Base-by-base conservation (phyloP, 2,329 filamentous ascomycete genomes). In the Paecilomyces fulvus region DNA sequence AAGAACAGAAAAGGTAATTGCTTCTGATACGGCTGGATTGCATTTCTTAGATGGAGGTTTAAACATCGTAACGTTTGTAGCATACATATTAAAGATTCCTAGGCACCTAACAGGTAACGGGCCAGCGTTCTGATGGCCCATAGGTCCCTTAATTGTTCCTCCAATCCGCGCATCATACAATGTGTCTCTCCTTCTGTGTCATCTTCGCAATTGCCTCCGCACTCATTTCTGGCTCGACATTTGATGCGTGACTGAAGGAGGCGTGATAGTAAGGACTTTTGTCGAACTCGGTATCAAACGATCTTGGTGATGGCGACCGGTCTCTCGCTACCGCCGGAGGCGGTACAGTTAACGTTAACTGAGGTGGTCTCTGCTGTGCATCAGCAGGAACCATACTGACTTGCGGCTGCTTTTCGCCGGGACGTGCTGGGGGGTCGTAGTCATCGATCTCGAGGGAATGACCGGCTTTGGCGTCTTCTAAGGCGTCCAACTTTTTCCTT, bases 381-480 rank as follows among this genome's bases (percentile, higher is more conserved):
- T n/a, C n/a, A 17, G 8, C n/a, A 17, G 37, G 37, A 12, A 43
- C 37, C 37, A 43, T 43, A 12, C 37, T n/a, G 37, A 43, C 37
- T 20, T n/a, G 14, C 37, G 37, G n/a, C 14, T 20, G 37, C n/a
- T 20, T 43, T 43, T 8, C 14, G 8, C 37, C 37, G n/a, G 37
- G 37, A 17, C n/a, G 37, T 43, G 37, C n/a, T 43, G 37, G n/a
- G 6, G 55, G 55, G 25, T 55, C 58, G n/a, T 57, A 59, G 14
- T 57, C 51, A 6, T 59, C 58, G 49, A 58, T 58, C 23, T 59
- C 58, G 9, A 59, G 33, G 10, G 52, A 57, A 31, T 58, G 51
- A 20, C 56, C 54, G 54, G 58, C 56, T 43, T 59, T 59, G 20
- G 28, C 56, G 17, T 56, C 58, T 8, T 58, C 53, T 12, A 46